Conservation (phyloP, 2,329 filamentous ascomycete species). For the Trichoderma sp. region DNA sequence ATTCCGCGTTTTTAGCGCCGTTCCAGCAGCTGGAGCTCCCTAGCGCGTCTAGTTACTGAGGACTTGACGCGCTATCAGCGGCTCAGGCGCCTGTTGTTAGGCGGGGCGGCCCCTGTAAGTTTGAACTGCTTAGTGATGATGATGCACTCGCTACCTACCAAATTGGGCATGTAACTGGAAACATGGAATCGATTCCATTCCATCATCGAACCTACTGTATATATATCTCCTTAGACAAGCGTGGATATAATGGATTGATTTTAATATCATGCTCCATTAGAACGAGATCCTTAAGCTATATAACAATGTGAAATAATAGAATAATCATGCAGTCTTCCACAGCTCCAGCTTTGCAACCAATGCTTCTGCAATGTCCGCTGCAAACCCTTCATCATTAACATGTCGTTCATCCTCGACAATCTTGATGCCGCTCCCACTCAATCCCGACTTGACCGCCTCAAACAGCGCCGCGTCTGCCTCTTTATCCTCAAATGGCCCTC, state of each 20-base stretch:
- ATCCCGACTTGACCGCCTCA: slow-evolving; percentile 45
- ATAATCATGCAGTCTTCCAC: background rate
- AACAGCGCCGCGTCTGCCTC: slow-evolving; percentile 50
- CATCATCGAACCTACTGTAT: background rate
- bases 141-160: background rate
- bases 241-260: background rate
- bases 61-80: background rate
- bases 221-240: background rate
- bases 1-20: background rate
- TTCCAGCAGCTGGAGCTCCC: background rate
- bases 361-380: slow-evolving; percentile 44
- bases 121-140: background rate
- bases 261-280: too few relatives aligned
- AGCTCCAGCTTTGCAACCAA: slow-evolving; percentile 33
- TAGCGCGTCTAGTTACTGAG: background rate
- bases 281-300: too few relatives aligned
- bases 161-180: background rate
- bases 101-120: background rate
- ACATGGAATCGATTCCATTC: background rate
- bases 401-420: slow-evolving; percentile 48
- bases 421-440: slow-evolving; percentile 47
- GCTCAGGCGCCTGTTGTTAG: background rate
- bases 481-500: slow-evolving; percentile 50
- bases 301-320: too few relatives aligned
- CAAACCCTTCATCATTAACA: slow-evolving; percentile 55